Evolutionary conservation across 192 early-diverging fungal species (phyloP), one percentile per base, ranked within the genome.

Genomic region (Chytriomyces hyalinus): DNA sequence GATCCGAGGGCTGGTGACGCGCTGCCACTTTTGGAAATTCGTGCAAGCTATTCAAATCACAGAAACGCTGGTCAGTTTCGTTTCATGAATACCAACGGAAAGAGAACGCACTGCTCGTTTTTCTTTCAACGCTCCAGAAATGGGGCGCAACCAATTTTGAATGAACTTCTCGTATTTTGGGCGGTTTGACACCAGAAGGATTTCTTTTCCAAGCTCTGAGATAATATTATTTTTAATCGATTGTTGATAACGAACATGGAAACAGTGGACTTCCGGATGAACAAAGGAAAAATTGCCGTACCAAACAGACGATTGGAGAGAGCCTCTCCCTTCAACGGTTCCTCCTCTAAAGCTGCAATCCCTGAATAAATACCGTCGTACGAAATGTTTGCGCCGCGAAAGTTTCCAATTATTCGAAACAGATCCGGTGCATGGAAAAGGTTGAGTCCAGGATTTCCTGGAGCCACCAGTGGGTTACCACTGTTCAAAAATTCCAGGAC

Each of bases 161-260:
- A 63, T 46, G 43, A 63, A 73, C 43, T 63, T 60, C 48, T 73
- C 72, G 48, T 73, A 73, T 44, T 73, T 73, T 63, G 72, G 72
- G 61, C 72, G 57, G 26, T 63, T 73, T 46, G 59, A 61, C 9
- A 73, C 61, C 49, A 73, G 72, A 8, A 63, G 9, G 48, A 73
- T 73, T 45, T 73, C 72, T 28, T 26, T 73, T 45, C 72, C 72
- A 45, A 59, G 22, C 7, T 73, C 72, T 73, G 46, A 36, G 24
- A 59, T 4, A 15, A 9, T 24, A 71, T 3, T 71, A 57, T 13
- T 47, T 47, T 22, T 8, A 68, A 68, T 47, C 6, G 36, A 57
- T 57, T 3, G 20, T 57, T 57, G 53, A 57, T 13, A 1, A 57
- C 15, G 6, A 57, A 53, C 20, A 57, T 57, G 13, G 20, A 53